Percentiles rank a stretch among this genome's conserved stretches.
Evolutionary conservation across 257 asterid species (phyloP).

Genomic region (Buddleja alternifolia): DNA sequence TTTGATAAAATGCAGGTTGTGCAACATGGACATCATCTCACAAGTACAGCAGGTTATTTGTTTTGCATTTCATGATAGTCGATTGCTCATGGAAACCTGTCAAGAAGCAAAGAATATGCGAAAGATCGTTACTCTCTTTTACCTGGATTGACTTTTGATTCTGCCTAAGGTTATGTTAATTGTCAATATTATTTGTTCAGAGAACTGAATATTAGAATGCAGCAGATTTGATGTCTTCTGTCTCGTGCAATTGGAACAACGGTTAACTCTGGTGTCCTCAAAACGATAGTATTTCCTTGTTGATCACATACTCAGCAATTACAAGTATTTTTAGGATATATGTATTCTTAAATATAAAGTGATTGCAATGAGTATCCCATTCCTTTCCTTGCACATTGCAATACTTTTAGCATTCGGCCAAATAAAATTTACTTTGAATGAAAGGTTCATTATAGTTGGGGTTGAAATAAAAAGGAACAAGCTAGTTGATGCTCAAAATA

Average conservation of each 20-base stretch:
- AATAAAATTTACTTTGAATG: too few relatives aligned
- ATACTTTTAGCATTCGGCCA: too few relatives aligned
- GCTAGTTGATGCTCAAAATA: too few relatives aligned
- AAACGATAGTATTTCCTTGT: too few relatives aligned
- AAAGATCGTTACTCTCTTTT: conserved; percentile 92
- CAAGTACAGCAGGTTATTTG: conserved; percentile 97
- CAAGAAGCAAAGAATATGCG: conserved; percentile 93
- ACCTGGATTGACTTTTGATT: conserved; percentile 76
- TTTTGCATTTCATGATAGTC: conserved; percentile 96
- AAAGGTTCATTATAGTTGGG: too few relatives aligned
- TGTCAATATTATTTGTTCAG: conserved; percentile 29
- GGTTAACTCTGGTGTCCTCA: too few relatives aligned
- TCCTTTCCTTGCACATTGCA: too few relatives aligned
- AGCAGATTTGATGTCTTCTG: conserved; percentile 15
- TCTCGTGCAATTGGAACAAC: neutral
- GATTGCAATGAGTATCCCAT: too few relatives aligned
- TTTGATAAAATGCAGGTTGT: conserved; percentile 61
- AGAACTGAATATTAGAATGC: conserved; percentile 23
- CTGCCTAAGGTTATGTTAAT: neutral
- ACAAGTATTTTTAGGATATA: too few relatives aligned
- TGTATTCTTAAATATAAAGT: too few relatives aligned
- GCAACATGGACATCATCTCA: conserved; percentile 97
- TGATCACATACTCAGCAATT: too few relatives aligned
- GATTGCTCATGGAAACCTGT: conserved; percentile 95
- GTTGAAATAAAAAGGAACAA: too few relatives aligned